Evolutionary conservation across 257 asterid species (phyloP), one percentile per base, ranked within the genome.

Genomic region (Solanum tarijense): DNA sequence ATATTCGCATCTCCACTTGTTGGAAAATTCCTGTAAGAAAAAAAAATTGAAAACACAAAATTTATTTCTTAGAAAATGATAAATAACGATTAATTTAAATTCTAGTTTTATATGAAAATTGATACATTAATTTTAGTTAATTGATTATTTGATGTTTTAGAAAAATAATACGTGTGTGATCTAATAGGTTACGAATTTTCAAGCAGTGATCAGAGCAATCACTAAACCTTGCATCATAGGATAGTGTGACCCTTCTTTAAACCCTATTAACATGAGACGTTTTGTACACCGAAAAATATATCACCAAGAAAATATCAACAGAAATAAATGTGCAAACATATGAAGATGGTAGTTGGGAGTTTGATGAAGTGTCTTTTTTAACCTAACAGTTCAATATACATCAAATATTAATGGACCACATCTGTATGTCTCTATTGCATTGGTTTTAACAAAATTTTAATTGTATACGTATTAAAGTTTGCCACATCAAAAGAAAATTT

Each of bases 1-100:
- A 91, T 69, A 43, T 95, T 95, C 39, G 94, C 86, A 71, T 93
- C 93, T 83, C 91, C 91, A 83, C 93, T 90, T 12, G 96, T 91
- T 18, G 96, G 96, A 82, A 92, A 90, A 88, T 95, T 94, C 87
- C 98, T 96, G 98, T 84, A 91, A 88, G 6, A 41, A 34, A 5
- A 1, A 52, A 62, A 14, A 23, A 25, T 1, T 68, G 1, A 78
- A 27, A 46, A 81, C 1, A 14, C 66, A 81, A 0, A 14, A 5
- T 27, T 43, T 46, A 8, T 18, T n/a, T 46, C 10, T 79, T 27
- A 43, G 5, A 81, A 0, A 41, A 81, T 43, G 39, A 16, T 0
- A 46, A 79, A 0, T 46, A 81, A 31, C 4, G 0, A 27, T 79
- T 11, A n/a, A 38, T 38, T 76, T 12, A 39, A 76, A 38, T 38